Percentiles rank a stretch among this genome's conserved stretches.
Evolutionary conservation across 1,139 yeast species (phyloP).

Genomic region (Zygoascus meyerae): DNA sequence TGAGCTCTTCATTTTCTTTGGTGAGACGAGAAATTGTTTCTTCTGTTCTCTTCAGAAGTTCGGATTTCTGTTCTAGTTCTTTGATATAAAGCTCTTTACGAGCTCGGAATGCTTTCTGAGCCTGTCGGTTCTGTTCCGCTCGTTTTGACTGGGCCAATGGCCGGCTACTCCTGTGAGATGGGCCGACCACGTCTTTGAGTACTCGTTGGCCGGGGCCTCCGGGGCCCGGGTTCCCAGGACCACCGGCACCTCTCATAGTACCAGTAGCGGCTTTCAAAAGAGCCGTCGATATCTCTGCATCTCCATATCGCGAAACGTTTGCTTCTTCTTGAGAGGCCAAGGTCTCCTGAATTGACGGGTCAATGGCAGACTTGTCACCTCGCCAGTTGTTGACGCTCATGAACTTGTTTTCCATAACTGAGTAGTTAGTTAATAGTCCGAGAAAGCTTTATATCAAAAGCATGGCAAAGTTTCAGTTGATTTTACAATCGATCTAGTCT

Average conservation of each 20-base stretch:
- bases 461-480: background rate
- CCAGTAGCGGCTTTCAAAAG: constrained; percentile 6
- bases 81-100: constrained; percentile 73
- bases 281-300: constrained; percentile 4
- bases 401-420: background rate
- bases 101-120: constrained; percentile 82
- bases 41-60: constrained; percentile 53
- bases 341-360: constrained; percentile 6
- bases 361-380: constrained; percentile 4
- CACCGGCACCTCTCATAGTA: constrained; percentile 8
- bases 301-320: background rate
- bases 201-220: constrained; percentile 8
- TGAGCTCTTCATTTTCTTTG: constrained; percentile 62
- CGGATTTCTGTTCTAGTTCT: constrained; percentile 66
- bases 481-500: background rate
- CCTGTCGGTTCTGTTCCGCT: constrained; percentile 83
- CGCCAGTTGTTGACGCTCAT: constrained; percentile 2
- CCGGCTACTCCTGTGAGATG: constrained; percentile 29
- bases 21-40: constrained; percentile 58
- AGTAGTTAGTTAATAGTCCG: background rate
- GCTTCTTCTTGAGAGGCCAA: background rate
- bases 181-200: constrained; percentile 5
- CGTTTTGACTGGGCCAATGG: constrained; percentile 64
- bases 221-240: constrained; percentile 8
- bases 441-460: background rate